phyloP scores from a whole-genome alignment of 2,329 filamentous ascomycete species.

The Colletotrichum phormii region DNA sequence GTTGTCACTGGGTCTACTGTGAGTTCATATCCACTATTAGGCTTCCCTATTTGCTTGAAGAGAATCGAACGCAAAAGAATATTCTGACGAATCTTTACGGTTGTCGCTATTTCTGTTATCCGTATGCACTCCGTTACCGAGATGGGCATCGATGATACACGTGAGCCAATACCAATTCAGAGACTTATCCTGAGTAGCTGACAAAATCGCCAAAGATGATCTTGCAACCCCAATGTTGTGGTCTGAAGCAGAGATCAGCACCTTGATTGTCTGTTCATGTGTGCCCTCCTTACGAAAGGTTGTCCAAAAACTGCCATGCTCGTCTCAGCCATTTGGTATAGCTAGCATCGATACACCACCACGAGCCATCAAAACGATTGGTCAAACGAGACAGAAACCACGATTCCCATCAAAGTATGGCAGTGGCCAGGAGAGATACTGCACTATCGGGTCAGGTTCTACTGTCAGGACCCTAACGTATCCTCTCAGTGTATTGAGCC shows the following conservation, averaged over 20 bases:
- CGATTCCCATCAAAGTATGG: neutral
- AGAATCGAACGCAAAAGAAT: too few relatives aligned
- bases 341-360: slow-evolving; percentile 23
- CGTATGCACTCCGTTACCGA: slow-evolving; percentile 40
- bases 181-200: neutral
- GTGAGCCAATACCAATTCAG: slow-evolving; percentile 30
- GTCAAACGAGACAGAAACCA: neutral
- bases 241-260: slow-evolving; percentile 44
- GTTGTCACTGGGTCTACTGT: slow-evolving; percentile 45
- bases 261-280: slow-evolving; percentile 46
- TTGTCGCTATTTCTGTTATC: slow-evolving; percentile 42
- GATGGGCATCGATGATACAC: slow-evolving; percentile 40
- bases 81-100: slow-evolving; percentile 12
- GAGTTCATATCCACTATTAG: neutral
- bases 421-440: neutral
- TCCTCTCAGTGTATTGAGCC: slow-evolving; percentile 5
- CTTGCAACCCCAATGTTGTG: slow-evolving; percentile 43
- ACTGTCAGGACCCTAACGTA: slow-evolving; percentile 5
- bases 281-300: slow-evolving; percentile 45
- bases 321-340: slow-evolving; percentile 42
- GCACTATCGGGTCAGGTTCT: neutral
- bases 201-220: slow-evolving; percentile 36
- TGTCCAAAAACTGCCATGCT: slow-evolving; percentile 41
- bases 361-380: slow-evolving; percentile 4
- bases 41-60: neutral